Evolutionary conservation across 2,329 filamentous ascomycete genomes (phyloP).

Genomic region (Colletotrichum sansevieriae): DNA sequence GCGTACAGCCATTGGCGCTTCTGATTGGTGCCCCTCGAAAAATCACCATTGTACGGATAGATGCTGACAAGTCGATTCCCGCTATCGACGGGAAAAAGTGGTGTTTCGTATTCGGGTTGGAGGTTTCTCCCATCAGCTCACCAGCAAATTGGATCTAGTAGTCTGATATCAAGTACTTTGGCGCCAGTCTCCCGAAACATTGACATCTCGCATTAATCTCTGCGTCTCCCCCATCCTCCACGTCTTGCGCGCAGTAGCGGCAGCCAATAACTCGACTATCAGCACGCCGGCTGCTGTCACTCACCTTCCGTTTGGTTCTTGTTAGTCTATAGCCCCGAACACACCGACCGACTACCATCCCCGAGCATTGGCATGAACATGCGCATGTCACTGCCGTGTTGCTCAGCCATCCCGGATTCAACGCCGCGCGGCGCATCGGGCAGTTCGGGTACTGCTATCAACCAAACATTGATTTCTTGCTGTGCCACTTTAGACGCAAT

Average conservation of each 20-base stretch:
- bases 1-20: slow-evolving; percentile 13
- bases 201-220: slow-evolving; percentile 20
- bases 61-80: slow-evolving; percentile 21
- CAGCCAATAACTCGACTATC: slow-evolving; percentile 2
- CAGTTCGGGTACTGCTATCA: not conserved
- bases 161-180: slow-evolving; percentile 16
- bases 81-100: not conserved
- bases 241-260: not conserved
- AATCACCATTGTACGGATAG: too few relatives aligned
- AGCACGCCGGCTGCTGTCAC: slow-evolving; percentile 4
- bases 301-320: slow-evolving; percentile 3
- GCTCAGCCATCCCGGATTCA: not conserved
- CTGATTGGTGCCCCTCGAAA: slow-evolving; percentile 13
- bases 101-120: slow-evolving; percentile 29
- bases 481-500: not conserved
- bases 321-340: not conserved
- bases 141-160: not conserved
- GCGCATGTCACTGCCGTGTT: not conserved
- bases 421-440: slow-evolving; percentile 3
- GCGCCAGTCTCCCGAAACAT: not conserved
- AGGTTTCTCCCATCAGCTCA: slow-evolving; percentile 7
- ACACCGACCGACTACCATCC: slow-evolving; percentile 8
- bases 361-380: not conserved
- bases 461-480: not conserved
- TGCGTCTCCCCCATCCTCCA: slow-evolving; percentile 1